A percentile compares a stretch with the other conserved stretches of the same genome.
phyloP scores from a whole-genome alignment of 495 filamentous ascomycete species.

The Xylaria curta region DNA sequence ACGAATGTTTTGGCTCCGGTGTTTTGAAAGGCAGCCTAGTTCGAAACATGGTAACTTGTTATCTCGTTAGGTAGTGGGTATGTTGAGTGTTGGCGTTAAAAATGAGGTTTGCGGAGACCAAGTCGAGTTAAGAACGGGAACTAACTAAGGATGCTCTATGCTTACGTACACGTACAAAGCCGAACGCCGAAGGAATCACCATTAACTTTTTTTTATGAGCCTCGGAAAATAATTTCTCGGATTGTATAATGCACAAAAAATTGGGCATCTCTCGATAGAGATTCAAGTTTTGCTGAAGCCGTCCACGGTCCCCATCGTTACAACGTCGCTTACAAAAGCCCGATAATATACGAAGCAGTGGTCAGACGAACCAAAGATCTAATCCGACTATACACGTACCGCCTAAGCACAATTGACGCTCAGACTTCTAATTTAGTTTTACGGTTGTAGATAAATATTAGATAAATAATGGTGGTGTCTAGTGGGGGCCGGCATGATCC shows the following conservation, averaged over 20 bases:
- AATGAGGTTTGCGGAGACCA: neutral
- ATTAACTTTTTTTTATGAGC: neutral
- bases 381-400: neutral
- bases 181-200: neutral
- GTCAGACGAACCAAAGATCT: neutral
- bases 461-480: neutral
- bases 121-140: neutral
- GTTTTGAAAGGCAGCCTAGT: neutral
- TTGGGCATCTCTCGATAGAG: neutral
- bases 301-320: neutral
- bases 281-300: neutral
- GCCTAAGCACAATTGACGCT: neutral
- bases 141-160: neutral
- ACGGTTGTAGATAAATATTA: neutral
- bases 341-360: neutral
- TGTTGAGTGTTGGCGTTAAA: neutral
- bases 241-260: neutral
- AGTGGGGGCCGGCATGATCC: conserved; percentile 11
- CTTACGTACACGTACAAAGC: neutral
- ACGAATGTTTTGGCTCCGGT: neutral
- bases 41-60: neutral
- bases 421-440: neutral
- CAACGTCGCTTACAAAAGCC: neutral
- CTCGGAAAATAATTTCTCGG: neutral
- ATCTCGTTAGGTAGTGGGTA: neutral